A percentile compares a stretch with the other conserved stretches of the same genome.
These are phyloP conservation scores for Draba incana DNA, from an alignment of 345 rosid species.

Conservation along the genomic window DNA sequence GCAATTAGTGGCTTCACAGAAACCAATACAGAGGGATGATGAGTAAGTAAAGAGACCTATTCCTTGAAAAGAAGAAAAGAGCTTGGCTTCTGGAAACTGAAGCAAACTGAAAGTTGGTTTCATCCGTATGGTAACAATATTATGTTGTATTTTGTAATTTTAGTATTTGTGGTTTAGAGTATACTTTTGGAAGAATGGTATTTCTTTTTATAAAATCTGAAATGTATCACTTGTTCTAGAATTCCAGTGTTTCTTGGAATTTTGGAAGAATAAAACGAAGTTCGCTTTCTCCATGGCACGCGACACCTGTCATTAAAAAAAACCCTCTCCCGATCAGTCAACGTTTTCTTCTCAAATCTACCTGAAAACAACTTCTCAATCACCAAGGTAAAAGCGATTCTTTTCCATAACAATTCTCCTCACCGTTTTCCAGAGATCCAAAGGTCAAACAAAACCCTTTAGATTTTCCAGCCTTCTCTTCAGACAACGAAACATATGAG, in stretches of 20 bases:
- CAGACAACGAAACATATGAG: too few relatives aligned
- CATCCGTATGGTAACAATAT: constrained; percentile 6
- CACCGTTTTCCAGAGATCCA: too few relatives aligned
- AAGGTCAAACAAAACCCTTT: too few relatives aligned
- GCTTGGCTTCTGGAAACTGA: background rate
- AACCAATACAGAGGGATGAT: constrained; percentile 34
- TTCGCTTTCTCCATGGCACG: background rate
- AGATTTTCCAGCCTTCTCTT: too few relatives aligned
- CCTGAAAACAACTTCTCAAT: too few relatives aligned
- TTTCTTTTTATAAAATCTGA: background rate
- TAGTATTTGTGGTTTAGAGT: constrained; percentile 27
- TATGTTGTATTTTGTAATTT: constrained; percentile 10
- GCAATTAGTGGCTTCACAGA: constrained; percentile 39
- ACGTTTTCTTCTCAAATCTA: too few relatives aligned
- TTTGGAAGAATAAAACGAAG: constrained; percentile 7
- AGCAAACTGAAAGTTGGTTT: constrained; percentile 26
- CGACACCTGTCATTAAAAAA: too few relatives aligned
- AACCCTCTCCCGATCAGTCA: too few relatives aligned
- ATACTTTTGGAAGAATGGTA: constrained; percentile 11
- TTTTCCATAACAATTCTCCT: too few relatives aligned
- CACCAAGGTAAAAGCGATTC: too few relatives aligned
- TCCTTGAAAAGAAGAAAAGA: constrained; percentile 2
- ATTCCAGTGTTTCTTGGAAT: background rate
- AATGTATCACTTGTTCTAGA: constrained; percentile 6
- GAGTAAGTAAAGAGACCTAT: constrained; percentile 25